Evolutionary conservation across 108 stramenopile species (phyloP).

Genomic region (Cylindrotheca fusiformis): DNA sequence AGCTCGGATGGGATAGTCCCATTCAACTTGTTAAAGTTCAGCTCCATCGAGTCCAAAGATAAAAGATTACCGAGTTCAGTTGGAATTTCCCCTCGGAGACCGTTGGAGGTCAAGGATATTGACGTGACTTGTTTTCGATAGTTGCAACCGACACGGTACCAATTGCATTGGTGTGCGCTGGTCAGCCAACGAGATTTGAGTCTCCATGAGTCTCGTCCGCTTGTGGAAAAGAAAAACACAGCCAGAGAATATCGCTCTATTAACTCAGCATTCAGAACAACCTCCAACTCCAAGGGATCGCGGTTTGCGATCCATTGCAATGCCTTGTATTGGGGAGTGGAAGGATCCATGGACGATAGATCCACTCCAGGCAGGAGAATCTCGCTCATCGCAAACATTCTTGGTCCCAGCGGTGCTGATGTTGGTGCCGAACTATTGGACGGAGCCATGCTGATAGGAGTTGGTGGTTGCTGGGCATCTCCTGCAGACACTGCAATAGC

Average conservation of each 20-base stretch:
- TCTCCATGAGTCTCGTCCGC: neutral
- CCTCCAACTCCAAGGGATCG: neutral
- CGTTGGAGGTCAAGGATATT: neutral
- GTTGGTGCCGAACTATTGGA: neutral
- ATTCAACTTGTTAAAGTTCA: constrained; percentile 16
- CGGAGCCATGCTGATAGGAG: too few relatives aligned
- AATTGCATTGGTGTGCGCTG: neutral
- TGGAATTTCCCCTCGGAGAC: neutral
- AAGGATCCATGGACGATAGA: constrained; percentile 9
- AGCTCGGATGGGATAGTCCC: constrained; percentile 15
- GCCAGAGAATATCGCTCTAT: neutral
- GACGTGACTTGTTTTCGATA: neutral
- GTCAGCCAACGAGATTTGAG: neutral
- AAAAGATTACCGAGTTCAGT: neutral
- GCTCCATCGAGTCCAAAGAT: neutral
- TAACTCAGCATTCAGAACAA: neutral
- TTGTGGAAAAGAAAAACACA: neutral
- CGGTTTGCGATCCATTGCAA: neutral
- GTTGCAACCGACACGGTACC: neutral
- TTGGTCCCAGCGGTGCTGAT: neutral
- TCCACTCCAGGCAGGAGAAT: constrained; percentile 43
- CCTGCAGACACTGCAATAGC: too few relatives aligned
- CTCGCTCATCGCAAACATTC: neutral
- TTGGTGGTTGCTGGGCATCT: too few relatives aligned
- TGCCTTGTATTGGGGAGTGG: neutral